Base-by-base conservation (phyloP, 331 rosid species). In the Cydonia oblonga region DNA sequence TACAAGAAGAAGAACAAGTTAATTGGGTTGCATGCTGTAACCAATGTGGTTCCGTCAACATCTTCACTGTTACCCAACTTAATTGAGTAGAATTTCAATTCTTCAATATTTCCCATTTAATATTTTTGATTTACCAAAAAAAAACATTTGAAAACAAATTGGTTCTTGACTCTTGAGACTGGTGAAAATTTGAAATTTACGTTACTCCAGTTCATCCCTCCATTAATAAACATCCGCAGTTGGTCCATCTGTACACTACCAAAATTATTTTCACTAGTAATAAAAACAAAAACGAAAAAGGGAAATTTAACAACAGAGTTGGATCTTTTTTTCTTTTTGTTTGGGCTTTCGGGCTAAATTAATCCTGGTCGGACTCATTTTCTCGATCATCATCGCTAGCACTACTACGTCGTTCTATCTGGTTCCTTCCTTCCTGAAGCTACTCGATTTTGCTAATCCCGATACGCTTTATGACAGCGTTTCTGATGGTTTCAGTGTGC, bases 401-500 rank as follows among this genome's bases (percentile, higher is more conserved):
- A 57, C 52, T 81, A 35, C 20, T 70, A 32, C 16, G 57, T 18
- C 62, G 18, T 58, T 69, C 22, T 35, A 18, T 42, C 54, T 49
- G 20, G 4, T 49, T 49, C 20, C 9, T 46, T 46, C n/a, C 53
- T n/a, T 54, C 18, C 38, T 38, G 19, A 2, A 3, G 19, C 80
- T 78, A 86, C 70, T 87, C 86, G 53, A 81, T 80, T 78, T 69
- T 89, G 74, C 81, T 78, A 58, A 85, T 78, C 24, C 89, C 92
- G 60, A 87, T 83, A 13, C 86, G 85, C 73, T 87, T 82, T 25
- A 85, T 72, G 19, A 87, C 85, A 7, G 89, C 85, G 68, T 86
- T 92, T 52, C 84, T 64, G 64, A 89, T 80, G 1, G 88, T 87
- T 23, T 84, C 89, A 1, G 84, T 82, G 19, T 80, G 93, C 83